A percentile compares a stretch with the other conserved stretches of the same genome.
Conservation (phyloP, 768 basidiomycete genomes). For the Nevesoporus exiguus region DNA sequence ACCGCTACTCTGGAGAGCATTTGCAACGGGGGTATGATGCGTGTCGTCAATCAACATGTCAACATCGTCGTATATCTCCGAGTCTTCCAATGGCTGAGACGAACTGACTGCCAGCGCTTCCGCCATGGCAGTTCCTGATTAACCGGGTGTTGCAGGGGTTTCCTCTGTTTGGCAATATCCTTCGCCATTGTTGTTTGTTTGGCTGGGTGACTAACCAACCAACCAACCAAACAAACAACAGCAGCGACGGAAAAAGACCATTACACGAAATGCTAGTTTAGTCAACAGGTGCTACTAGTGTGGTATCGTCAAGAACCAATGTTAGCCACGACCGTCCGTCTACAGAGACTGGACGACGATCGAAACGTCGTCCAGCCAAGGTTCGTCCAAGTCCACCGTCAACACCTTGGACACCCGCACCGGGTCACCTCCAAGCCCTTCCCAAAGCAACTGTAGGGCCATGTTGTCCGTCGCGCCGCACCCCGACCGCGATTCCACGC, state of each 20-base stretch:
- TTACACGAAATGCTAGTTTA: not conserved
- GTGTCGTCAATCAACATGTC: conserved; percentile 10
- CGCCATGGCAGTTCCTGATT: conserved; percentile 7
- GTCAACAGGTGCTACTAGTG: no score
- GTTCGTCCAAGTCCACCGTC: conserved; percentile 60
- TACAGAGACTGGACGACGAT: conserved; percentile 60
- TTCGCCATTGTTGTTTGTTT: not conserved
- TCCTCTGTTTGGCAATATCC: no score
- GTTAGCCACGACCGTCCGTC: not conserved
- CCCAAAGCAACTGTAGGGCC: conserved; percentile 56
- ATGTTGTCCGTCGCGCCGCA: conserved; percentile 36
- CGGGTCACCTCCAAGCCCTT: conserved; percentile 54
- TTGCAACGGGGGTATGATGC: conserved; percentile 7
- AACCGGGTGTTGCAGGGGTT: no score
- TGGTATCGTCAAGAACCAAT: not conserved
- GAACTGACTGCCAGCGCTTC: not conserved
- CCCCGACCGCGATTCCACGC: conserved; percentile 33
- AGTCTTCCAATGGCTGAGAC: conserved; percentile 4
- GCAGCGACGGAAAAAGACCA: not conserved
- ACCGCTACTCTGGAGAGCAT: conserved; percentile 34
- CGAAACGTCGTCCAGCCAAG: conserved; percentile 69
- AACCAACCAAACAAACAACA: not conserved
- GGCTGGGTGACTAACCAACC: not conserved
- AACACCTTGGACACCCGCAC: conserved; percentile 53
- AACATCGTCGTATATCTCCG: conserved; percentile 10